Evolutionary conservation across 2,329 filamentous ascomycete genomes (phyloP), one percentile per base, ranked within the genome.

Genomic region (Neopestalotiopsis sp.): DNA sequence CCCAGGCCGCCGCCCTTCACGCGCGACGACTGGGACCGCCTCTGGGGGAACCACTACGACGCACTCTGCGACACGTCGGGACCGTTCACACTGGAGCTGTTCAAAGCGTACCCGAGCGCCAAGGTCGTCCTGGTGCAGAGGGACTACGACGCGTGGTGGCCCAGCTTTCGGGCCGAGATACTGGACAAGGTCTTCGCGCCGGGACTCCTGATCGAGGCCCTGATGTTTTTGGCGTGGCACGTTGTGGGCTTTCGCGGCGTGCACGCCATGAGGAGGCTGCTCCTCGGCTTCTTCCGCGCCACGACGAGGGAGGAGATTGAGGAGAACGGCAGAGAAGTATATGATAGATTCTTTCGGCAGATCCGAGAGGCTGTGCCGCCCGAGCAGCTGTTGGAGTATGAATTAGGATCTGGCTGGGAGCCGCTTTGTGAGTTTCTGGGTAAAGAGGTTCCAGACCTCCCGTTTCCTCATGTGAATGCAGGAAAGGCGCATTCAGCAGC

Each of bases 121-220:
- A 73, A 71, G 30, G 72, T 76, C 6, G 73, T 75, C 9, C 30
- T 75, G 2, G 69, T 75, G 5, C 70, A 74, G 65, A 68, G 74
- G 3, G 71, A 72, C 40, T 73, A 71, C 40, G 73, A 75, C 0
- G n/a, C 69, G 14, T 74, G 74, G 74, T 75, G 72, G 73, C 58
- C 42, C 5, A 74, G 73, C 66, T 73, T 69, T 52, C 56, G 65
- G 17, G 68, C 78, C 74, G 66, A 67, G 67, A 34, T 74, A 71
- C 10, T 70, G 49, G 66, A 75, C 32, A 45, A 80, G 40, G 17
- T 70, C 6, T 71, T 66, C 24, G 40, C 42, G 24, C 65, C 52
- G 13, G 24, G 24, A 28, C 34, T 38, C 10, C 34, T 68, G 9
- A 9, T 34, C 10, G 20, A 56, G 30, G 14, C 67, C 28, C 5